Conservation (phyloP, 768 basidiomycete genomes). For the Suillus discolor region DNA sequence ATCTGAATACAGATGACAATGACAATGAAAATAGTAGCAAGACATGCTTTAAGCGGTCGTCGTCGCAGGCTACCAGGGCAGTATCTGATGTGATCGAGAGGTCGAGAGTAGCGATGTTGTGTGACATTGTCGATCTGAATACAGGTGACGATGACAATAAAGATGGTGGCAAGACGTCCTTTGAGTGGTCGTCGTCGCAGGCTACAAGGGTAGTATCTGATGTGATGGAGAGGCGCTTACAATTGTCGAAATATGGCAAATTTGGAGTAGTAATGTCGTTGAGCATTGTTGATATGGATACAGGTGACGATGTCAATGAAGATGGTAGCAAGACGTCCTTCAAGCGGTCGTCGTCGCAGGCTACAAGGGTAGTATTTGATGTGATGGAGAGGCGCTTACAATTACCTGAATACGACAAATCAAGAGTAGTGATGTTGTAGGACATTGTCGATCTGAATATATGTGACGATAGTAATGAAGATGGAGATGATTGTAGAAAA, state of each 20-base stretch:
- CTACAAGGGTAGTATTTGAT: neutral
- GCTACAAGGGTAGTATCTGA: neutral
- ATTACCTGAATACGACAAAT: neutral
- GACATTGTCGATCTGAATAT: neutral
- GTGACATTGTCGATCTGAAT: neutral
- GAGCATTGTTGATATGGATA: too few species aligned
- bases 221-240: neutral
- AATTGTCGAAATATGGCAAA: too few species aligned
- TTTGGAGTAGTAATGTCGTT: too few species aligned
- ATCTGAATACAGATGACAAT: too few species aligned
- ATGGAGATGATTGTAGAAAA: neutral
- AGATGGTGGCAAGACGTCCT: neutral
- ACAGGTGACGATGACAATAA: neutral
- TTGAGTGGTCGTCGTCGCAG: neutral
- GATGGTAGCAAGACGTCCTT: neutral
- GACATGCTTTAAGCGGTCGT: too few species aligned
- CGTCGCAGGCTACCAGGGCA: too few species aligned
- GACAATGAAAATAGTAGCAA: too few species aligned
- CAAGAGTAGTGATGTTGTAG: neutral
- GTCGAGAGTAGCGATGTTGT: too few species aligned
- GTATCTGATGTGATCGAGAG: too few species aligned
- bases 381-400: neutral
- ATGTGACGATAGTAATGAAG: neutral
- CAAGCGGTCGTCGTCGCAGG: neutral
- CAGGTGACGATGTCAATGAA: neutral